A percentile compares a stretch with the other conserved stretches of the same genome.
Evolutionary conservation across 371 early-diverging fungal genomes (phyloP).

Genomic region (Rhizopus sp.): DNA sequence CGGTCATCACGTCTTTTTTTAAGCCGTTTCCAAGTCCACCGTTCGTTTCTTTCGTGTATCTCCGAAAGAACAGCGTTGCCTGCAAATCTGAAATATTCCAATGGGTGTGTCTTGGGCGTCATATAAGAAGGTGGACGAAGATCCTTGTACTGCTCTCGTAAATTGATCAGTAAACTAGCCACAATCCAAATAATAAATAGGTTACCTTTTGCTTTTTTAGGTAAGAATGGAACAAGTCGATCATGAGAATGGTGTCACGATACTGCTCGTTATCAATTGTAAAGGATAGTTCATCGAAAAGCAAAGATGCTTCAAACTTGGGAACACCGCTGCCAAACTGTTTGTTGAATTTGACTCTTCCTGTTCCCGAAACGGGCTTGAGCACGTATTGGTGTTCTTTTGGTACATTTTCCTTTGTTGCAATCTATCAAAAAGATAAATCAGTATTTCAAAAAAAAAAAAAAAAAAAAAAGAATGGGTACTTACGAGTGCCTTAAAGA

Average conservation of each 20-base stretch:
- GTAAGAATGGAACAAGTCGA: conserved; percentile 83
- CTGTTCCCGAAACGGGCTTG: conserved; percentile 93
- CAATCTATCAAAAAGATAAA: conserved; percentile 43
- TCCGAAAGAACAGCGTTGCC: conserved; percentile 74
- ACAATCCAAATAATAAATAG: neutral
- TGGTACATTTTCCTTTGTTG: conserved; percentile 56
- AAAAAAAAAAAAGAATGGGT: neutral
- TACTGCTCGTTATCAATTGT: conserved; percentile 91
- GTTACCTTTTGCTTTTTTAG: conserved; percentile 46
- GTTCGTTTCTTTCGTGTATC: conserved; percentile 82
- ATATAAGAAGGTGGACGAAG: conserved; percentile 77
- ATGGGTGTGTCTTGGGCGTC: conserved; percentile 80
- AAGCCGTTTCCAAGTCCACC: conserved; percentile 89
- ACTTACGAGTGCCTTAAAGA: conserved; percentile 58
- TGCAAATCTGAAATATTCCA: conserved; percentile 89
- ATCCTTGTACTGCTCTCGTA: conserved; percentile 68
- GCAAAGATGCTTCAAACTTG: conserved; percentile 67
- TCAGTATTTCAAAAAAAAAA: neutral
- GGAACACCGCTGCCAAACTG: conserved; percentile 63
- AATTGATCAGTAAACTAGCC: neutral
- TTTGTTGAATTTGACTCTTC: conserved; percentile 76
- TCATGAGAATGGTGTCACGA: conserved; percentile 74
- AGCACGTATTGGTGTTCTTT: conserved; percentile 81
- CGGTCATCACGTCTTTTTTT: conserved; percentile 85
- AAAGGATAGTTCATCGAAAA: conserved; percentile 93